Percentiles rank a stretch among this genome's conserved stretches.
phyloP scores from a whole-genome alignment of 345 rosid genomes.

The Stellera chamaejasme region DNA sequence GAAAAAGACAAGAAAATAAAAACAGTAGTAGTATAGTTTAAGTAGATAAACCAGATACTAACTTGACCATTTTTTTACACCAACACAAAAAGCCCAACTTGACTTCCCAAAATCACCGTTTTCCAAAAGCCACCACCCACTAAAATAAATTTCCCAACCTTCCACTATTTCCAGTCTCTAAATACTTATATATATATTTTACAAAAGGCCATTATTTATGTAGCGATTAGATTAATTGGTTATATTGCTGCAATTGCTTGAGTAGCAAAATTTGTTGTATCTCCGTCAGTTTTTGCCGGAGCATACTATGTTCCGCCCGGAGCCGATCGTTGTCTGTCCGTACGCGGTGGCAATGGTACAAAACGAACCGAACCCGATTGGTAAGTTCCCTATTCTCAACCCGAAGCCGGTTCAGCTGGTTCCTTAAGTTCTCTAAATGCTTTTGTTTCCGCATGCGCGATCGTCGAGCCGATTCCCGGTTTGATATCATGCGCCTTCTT shows the following conservation, averaged over 20 bases:
- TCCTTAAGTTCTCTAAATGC: slow-evolving; percentile 65
- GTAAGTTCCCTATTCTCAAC: slow-evolving; percentile 55
- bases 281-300: slow-evolving; percentile 47
- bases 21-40: no score
- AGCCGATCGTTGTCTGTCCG: slow-evolving; percentile 50
- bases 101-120: no score
- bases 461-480: slow-evolving; percentile 86
- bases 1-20: no score
- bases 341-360: slow-evolving; percentile 32
- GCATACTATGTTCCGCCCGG: slow-evolving; percentile 39
- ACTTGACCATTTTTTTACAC: no score
- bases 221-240: slow-evolving; percentile 25
- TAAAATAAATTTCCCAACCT: no score
- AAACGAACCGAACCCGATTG: slow-evolving; percentile 43
- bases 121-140: no score
- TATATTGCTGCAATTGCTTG: slow-evolving; percentile 51
- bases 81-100: no score
- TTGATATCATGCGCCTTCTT: slow-evolving; percentile 70
- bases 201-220: slow-evolving; percentile 10
- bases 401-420: slow-evolving; percentile 55
- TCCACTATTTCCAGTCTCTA: not conserved
- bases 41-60: no score
- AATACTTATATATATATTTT: slow-evolving; percentile 6
- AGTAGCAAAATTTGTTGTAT: slow-evolving; percentile 37
- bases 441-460: slow-evolving; percentile 76